A percentile compares a stretch with the other conserved stretches of the same genome.
Conservation (phyloP, 2,329 filamentous ascomycete genomes). For the Davidsoniella virescens region DNA sequence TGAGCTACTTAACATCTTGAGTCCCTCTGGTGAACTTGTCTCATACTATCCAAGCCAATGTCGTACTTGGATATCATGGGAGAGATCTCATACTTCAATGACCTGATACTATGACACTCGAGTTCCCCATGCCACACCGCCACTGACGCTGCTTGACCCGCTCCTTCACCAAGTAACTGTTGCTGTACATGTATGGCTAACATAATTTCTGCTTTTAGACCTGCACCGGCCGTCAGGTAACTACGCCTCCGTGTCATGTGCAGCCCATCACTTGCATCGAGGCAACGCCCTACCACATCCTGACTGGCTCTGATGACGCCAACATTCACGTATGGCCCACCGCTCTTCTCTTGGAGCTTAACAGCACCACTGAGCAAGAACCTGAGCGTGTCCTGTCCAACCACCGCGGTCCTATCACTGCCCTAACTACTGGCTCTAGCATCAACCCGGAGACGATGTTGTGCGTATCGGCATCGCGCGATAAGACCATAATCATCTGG, state of each 20-base stretch:
- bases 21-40: too few species aligned
- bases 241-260: slow-evolving; percentile 62
- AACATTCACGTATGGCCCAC: slow-evolving; percentile 89
- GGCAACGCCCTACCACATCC: slow-evolving; percentile 53
- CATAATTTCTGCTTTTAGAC: slow-evolving; percentile 29
- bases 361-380: slow-evolving; percentile 39
- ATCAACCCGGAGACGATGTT: slow-evolving; percentile 56
- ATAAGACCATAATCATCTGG: slow-evolving; percentile 86
- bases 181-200: background rate
- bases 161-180: background rate
- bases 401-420: slow-evolving; percentile 59
- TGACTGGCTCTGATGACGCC: slow-evolving; percentile 71
- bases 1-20: too few species aligned
- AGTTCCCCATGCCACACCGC: background rate
- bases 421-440: slow-evolving; percentile 46
- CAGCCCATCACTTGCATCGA: slow-evolving; percentile 65
- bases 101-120: background rate
- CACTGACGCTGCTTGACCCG: background rate
- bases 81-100: too few species aligned
- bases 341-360: slow-evolving; percentile 49
- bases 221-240: slow-evolving; percentile 58
- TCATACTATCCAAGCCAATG: too few species aligned
- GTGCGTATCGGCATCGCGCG: slow-evolving; percentile 66
- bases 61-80: too few species aligned
- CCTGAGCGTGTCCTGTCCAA: slow-evolving; percentile 64